These are phyloP conservation scores for Xylaria longipes DNA, from an alignment of 495 filamentous ascomycete genomes.

Conservation along the genomic window DNA sequence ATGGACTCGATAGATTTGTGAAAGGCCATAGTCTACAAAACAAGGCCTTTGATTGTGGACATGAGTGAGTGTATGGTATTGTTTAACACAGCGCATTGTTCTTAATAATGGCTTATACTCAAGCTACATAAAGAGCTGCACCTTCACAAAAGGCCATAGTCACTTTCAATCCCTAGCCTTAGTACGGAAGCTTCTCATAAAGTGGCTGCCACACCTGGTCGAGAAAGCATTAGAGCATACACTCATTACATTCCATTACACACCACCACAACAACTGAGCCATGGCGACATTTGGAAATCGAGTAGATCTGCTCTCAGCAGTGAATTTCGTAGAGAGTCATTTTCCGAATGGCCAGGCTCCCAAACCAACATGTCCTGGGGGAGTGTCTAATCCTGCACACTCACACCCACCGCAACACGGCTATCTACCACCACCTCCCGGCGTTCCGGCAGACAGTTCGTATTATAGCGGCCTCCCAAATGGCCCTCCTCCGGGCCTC, in stretches of 20 bases:
- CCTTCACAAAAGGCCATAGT: background rate
- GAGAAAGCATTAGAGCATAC: background rate
- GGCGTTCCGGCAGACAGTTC: background rate
- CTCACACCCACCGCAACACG: background rate
- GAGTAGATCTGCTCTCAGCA: background rate
- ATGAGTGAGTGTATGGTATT: background rate
- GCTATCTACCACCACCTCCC: background rate
- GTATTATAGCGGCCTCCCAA: slow-evolving; percentile 54
- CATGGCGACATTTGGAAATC: background rate
- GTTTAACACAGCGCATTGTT: slow-evolving; percentile 4
- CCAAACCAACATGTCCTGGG: background rate
- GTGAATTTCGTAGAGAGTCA: slow-evolving; percentile 3
- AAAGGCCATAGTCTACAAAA: background rate
- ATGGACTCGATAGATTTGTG: background rate
- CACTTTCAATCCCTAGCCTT: background rate
- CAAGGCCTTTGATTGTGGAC: background rate
- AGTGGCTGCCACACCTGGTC: background rate
- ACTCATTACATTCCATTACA: background rate
- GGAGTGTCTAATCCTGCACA: background rate
- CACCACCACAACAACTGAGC: background rate
- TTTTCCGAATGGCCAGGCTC: slow-evolving; percentile 1
- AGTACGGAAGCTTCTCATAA: background rate
- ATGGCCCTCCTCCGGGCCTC: slow-evolving; percentile 54
- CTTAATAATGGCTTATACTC: background rate
- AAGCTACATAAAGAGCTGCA: background rate